phyloP scores from a whole-genome alignment of 1,284 basidiomycete genomes.

The Lentinula novae-zelandiae region DNA sequence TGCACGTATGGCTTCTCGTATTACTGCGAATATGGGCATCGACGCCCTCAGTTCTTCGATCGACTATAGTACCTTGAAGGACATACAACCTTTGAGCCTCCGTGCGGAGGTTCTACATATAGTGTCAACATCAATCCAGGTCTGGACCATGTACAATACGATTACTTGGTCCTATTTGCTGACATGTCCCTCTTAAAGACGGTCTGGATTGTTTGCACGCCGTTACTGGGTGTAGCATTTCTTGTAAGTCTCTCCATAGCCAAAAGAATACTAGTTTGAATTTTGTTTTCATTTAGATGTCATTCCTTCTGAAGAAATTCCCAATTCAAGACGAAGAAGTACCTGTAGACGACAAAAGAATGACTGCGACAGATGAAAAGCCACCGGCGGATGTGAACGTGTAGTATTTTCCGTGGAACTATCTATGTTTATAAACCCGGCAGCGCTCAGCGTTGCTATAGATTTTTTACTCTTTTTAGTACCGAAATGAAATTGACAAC shows the following conservation, averaged over 20 bases:
- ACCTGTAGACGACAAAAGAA: background rate
- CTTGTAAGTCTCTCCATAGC: conserved; percentile 32
- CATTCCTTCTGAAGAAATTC: conserved; percentile 32
- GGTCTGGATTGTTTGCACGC: conserved; percentile 60
- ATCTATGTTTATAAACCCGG: background rate
- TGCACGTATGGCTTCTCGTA: conserved; percentile 40
- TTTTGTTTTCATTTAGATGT: conserved; percentile 26
- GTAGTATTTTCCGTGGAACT: background rate
- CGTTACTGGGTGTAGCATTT: conserved; percentile 51
- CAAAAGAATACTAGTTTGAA: conserved; percentile 12
- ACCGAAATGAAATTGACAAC: background rate
- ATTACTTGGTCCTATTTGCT: conserved; percentile 15
- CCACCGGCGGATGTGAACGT: conserved; percentile 3
- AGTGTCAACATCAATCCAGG: conserved; percentile 54
- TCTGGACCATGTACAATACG: conserved; percentile 22
- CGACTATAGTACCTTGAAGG: conserved; percentile 48
- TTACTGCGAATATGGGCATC: conserved; percentile 45
- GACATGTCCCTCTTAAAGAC: conserved; percentile 31
- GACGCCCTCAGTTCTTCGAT: conserved; percentile 42
- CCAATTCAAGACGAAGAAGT: conserved; percentile 21
- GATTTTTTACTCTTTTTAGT: background rate
- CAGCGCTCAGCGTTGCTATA: background rate
- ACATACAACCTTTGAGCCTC: conserved; percentile 39
- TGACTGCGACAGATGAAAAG: background rate
- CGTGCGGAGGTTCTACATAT: conserved; percentile 38